Conservation (phyloP, 305 asterid genomes). For the Fraxinus ornus region DNA sequence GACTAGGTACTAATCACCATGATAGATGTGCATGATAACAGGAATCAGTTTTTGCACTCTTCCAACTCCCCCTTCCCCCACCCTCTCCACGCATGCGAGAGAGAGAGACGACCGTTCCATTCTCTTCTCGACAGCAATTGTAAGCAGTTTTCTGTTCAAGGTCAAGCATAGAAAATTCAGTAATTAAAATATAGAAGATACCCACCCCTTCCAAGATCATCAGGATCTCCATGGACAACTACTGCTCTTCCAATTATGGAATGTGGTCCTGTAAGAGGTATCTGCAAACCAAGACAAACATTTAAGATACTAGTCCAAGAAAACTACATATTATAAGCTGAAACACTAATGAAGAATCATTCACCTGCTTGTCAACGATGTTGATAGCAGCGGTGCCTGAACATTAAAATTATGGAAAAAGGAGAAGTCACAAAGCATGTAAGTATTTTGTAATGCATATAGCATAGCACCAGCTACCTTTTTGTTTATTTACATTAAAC, state of each 20-base stretch:
- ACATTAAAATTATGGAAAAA: constrained; percentile 8
- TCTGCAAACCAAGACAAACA: constrained; percentile 36
- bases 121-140: not conserved
- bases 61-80: not conserved
- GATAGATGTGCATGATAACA: not conserved
- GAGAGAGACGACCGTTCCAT: not conserved
- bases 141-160: not conserved
- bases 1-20: not conserved
- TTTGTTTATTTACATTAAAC: not conserved
- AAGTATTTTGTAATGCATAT: not conserved
- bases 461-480: not conserved
- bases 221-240: constrained; percentile 92
- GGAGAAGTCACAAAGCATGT: constrained; percentile 3
- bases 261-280: constrained; percentile 75
- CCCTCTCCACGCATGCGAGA: not conserved
- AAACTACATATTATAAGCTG: not conserved
- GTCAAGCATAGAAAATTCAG: not conserved
- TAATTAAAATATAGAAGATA: not conserved
- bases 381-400: constrained; percentile 68
- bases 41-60: not conserved
- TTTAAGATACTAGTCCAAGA: constrained; percentile 12
- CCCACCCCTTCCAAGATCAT: constrained; percentile 92
- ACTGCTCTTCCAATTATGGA: constrained; percentile 93
- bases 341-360: not conserved
- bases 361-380: constrained; percentile 70